These are phyloP conservation scores for Podaxis sp. DNA, from an alignment of 768 basidiomycete species.

Conservation along the genomic window DNA sequence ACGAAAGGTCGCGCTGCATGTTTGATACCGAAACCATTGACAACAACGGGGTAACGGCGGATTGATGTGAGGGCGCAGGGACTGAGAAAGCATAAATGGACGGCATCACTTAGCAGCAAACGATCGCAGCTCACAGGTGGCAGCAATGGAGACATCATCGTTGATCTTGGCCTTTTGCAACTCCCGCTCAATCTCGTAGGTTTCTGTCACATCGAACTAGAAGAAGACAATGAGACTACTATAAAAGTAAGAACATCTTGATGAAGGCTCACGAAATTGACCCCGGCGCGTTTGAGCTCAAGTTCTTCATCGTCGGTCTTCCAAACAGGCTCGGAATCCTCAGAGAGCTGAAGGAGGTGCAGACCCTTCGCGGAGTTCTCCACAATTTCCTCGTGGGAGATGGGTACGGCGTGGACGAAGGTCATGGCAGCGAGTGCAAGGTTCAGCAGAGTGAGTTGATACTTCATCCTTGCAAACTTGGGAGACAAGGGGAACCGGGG, in stretches of 20 bases:
- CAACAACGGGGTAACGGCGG: constrained; percentile 23
- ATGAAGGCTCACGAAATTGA: constrained; percentile 28
- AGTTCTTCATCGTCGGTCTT: constrained; percentile 35
- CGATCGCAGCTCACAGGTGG: constrained; percentile 22
- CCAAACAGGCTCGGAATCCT: constrained; percentile 34
- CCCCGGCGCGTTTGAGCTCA: constrained; percentile 27
- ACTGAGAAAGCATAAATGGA: constrained; percentile 15
- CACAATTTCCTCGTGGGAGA: constrained; percentile 28
- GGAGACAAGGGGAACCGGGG: neutral
- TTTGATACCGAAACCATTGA: constrained; percentile 25
- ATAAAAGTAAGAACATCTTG: neutral
- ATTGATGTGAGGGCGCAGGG: constrained; percentile 28
- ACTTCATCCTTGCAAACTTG: neutral
- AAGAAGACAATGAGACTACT: neutral
- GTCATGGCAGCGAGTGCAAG: constrained; percentile 20
- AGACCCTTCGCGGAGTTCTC: constrained; percentile 29
- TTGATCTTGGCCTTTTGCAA: constrained; percentile 12
- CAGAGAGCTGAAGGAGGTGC: constrained; percentile 31
- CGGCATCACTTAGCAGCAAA: neutral
- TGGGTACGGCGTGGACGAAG: constrained; percentile 24
- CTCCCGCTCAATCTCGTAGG: constrained; percentile 29
- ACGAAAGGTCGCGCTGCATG: constrained; percentile 30
- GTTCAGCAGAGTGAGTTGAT: constrained; percentile 4
- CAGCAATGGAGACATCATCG: constrained; percentile 19
- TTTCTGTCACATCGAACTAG: constrained; percentile 39